These are phyloP conservation scores for Misopates orontium DNA, from an alignment of 257 asterid species.

Conservation along the genomic window DNA sequence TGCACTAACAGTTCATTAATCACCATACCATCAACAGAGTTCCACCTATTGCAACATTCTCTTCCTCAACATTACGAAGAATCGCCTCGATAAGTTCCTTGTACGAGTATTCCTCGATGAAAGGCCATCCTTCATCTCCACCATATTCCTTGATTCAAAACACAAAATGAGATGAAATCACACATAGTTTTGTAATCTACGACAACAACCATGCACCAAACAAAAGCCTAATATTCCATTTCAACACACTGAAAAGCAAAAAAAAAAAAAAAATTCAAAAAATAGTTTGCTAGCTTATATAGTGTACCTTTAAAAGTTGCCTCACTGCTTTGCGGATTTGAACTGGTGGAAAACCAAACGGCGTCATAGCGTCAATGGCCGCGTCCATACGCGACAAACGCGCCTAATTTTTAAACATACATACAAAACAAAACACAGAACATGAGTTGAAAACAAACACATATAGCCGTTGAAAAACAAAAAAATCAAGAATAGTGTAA, in stretches of 20 bases:
- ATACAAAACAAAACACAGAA: background rate
- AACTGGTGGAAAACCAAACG: constrained; percentile 37
- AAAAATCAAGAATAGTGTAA: background rate
- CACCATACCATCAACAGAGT: constrained; percentile 26
- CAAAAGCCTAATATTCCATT: too few species aligned
- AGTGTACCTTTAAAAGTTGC: constrained; percentile 55
- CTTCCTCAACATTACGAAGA: background rate
- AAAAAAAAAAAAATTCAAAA: too few species aligned
- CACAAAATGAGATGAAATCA: too few species aligned
- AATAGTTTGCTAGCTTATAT: background rate
- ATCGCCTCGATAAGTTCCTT: background rate
- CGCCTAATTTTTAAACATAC: constrained; percentile 34
- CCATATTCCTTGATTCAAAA: background rate
- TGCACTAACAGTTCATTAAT: background rate
- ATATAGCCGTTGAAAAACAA: background rate
- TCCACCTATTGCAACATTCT: constrained; percentile 8
- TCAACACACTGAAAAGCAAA: too few species aligned
- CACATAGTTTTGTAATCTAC: too few species aligned
- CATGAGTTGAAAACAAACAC: background rate
- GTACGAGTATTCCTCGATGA: background rate
- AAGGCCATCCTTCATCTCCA: background rate
- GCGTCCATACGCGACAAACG: constrained; percentile 60
- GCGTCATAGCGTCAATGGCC: constrained; percentile 63
- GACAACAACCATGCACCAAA: too few species aligned
- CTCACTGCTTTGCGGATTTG: constrained; percentile 29